phyloP scores from a whole-genome alignment of 352 stramenopile genomes.

The Phytophthora citricola region DNA sequence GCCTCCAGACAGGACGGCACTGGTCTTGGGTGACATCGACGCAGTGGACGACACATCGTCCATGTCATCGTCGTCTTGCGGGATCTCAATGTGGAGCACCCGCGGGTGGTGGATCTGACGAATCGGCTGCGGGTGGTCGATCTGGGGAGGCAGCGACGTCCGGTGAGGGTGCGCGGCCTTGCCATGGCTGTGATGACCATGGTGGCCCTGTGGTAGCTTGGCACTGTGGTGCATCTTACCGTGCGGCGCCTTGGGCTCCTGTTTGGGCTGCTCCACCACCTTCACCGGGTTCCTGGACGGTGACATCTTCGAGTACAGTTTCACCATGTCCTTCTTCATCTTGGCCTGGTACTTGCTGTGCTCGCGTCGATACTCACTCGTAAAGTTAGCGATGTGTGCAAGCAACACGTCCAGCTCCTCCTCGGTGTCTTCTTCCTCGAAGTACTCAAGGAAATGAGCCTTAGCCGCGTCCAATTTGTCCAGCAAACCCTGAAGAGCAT shows the following conservation, averaged over 20 bases:
- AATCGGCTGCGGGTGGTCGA: slow-evolving; percentile 36
- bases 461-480: slow-evolving; percentile 70
- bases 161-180: slow-evolving; percentile 28
- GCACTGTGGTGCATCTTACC: slow-evolving; percentile 28
- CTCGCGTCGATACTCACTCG: slow-evolving; percentile 71
- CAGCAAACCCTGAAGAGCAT: slow-evolving; percentile 54
- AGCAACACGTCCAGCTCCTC: slow-evolving; percentile 83
- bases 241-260: slow-evolving; percentile 26
- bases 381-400: slow-evolving; percentile 79
- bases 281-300: slow-evolving; percentile 37
- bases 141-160: slow-evolving; percentile 34
- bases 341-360: slow-evolving; percentile 72
- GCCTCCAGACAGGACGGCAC: slow-evolving; percentile 30
- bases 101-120: slow-evolving; percentile 36
- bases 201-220: slow-evolving; percentile 23
- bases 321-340: slow-evolving; percentile 50
- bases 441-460: slow-evolving; percentile 80
- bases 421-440: slow-evolving; percentile 83
- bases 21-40: slow-evolving; percentile 42
- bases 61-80: slow-evolving; percentile 33
- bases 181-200: slow-evolving; percentile 25
- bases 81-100: slow-evolving; percentile 37
- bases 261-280: slow-evolving; percentile 31
- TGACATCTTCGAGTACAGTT: slow-evolving; percentile 42
- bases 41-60: slow-evolving; percentile 33